Conservation (phyloP, 495 filamentous ascomycete genomes). For the Thermothielavioides terrestris region DNA sequence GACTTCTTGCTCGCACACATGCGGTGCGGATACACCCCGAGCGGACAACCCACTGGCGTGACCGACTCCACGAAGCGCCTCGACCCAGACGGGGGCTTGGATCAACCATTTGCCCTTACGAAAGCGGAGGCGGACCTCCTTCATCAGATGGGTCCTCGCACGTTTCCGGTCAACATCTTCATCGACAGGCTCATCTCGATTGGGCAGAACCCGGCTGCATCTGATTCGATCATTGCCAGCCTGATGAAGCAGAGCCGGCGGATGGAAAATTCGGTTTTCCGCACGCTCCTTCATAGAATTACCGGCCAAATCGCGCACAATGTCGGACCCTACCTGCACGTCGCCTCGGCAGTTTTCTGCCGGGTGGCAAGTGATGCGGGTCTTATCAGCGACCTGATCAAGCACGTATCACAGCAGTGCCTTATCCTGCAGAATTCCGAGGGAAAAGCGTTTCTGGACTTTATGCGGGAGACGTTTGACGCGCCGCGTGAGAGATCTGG, state of each 20-base stretch:
- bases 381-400: conserved; percentile 26
- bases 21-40: conserved; percentile 20
- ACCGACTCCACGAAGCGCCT: conserved; percentile 13
- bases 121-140: conserved; percentile 35
- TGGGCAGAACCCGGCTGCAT: conserved; percentile 38
- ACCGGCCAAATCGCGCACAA: conserved; percentile 24
- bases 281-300: conserved; percentile 27
- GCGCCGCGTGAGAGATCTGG: conserved; percentile 10
- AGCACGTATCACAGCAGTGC: conserved; percentile 31
- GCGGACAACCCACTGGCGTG: not conserved
- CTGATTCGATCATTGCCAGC: conserved; percentile 35
- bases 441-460: conserved; percentile 36
- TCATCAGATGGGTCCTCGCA: conserved; percentile 31
- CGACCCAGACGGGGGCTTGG: conserved; percentile 15
- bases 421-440: conserved; percentile 31
- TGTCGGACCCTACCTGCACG: conserved; percentile 31
- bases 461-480: conserved; percentile 30
- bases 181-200: conserved; percentile 43
- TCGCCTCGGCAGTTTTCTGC: conserved; percentile 28
- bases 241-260: conserved; percentile 29
- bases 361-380: conserved; percentile 18
- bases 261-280: conserved; percentile 29
- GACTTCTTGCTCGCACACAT: conserved; percentile 42
- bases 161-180: conserved; percentile 33
- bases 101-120: conserved; percentile 30